Evolutionary conservation across 495 filamentous ascomycete species (phyloP).

Genomic region (Geoglossum glabrum): DNA sequence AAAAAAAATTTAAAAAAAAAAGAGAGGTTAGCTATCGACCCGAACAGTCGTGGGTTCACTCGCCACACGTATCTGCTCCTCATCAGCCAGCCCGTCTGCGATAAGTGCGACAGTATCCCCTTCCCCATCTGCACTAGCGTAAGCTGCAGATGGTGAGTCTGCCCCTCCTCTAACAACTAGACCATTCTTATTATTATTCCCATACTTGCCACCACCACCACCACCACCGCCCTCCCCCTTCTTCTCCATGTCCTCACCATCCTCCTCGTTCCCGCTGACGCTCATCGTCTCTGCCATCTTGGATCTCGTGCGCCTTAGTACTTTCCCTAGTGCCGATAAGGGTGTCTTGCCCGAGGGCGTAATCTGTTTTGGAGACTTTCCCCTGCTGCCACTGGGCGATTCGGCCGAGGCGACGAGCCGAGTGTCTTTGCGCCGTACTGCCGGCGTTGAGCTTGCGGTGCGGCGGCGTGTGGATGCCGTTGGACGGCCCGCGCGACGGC

Average conservation of each 20-base stretch:
- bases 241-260: background rate
- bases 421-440: background rate
- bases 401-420: background rate
- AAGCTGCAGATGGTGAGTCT: background rate
- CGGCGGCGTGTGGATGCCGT: background rate
- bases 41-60: no score
- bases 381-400: background rate
- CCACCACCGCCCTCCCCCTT: background rate
- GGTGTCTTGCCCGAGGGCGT: background rate
- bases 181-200: background rate
- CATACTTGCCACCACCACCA: background rate
- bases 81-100: background rate
- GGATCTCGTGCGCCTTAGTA: background rate
- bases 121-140: background rate
- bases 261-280: background rate
- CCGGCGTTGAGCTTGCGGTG: background rate
- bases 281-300: slow-evolving; percentile 2
- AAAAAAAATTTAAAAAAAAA: no score
- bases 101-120: background rate
- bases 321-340: background rate
- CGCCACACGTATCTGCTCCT: background rate
- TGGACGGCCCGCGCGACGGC: slow-evolving; percentile 14
- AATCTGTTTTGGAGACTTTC: background rate
- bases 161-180: no score
- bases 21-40: no score